Evolutionary conservation across 1,284 basidiomycete genomes (phyloP).

Genomic region (Boletus sp.): DNA sequence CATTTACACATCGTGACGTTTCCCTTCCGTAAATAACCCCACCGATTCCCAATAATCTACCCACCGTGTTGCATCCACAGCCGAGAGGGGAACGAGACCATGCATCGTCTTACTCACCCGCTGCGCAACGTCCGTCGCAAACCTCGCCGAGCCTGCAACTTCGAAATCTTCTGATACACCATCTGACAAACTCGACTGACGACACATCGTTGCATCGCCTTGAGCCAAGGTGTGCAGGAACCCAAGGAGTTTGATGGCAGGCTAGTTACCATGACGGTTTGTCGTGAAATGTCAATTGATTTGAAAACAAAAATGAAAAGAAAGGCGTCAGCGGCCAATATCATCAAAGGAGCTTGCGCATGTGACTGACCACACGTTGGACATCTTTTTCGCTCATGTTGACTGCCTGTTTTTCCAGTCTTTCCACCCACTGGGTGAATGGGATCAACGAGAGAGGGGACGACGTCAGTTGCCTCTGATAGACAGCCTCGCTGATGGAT

Average conservation of each 20-base stretch:
- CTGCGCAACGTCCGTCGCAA: conserved; percentile 11
- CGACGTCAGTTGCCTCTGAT: conserved; percentile 8
- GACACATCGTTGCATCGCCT: conserved; percentile 6
- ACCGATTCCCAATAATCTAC: conserved; percentile 22
- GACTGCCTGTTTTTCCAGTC: conserved; percentile 12
- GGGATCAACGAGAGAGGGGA: conserved; percentile 22
- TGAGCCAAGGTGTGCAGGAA: conserved; percentile 15
- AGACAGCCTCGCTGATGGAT: conserved; percentile 16
- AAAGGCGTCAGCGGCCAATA: background rate
- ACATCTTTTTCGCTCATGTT: conserved; percentile 9
- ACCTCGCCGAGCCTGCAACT: background rate
- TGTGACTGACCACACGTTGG: background rate
- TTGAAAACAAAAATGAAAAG: no score
- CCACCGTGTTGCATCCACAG: conserved; percentile 14
- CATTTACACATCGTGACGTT: no score
- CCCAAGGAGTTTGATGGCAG: conserved; percentile 19
- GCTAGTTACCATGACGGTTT: conserved; percentile 7
- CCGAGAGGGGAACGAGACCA: conserved; percentile 10
- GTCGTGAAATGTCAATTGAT: no score
- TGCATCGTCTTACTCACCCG: conserved; percentile 20
- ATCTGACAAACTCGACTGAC: background rate
- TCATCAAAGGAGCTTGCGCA: background rate
- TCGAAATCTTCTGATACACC: background rate
- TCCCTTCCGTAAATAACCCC: conserved; percentile 5
- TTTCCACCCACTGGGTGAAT: conserved; percentile 24